Percentiles rank a stretch among this genome's conserved stretches.
Evolutionary conservation across 2,329 filamentous ascomycete genomes (phyloP).

Genomic region (Didymella keratinophila): DNA sequence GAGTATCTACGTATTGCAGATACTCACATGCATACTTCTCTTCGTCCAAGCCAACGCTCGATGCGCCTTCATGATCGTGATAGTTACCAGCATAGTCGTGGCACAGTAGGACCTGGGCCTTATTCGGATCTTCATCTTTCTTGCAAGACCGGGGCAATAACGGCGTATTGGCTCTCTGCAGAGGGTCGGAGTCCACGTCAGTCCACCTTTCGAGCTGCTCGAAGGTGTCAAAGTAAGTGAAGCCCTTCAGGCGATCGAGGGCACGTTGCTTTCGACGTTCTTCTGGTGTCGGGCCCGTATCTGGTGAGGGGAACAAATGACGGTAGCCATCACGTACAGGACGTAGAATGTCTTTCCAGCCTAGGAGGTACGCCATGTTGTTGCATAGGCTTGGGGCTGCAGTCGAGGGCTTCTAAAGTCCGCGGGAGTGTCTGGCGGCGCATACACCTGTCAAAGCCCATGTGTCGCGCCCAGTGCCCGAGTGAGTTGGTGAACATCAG

Average conservation of each 20-base stretch:
- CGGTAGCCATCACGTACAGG: constrained; percentile 52
- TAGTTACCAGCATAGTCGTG: constrained; percentile 55
- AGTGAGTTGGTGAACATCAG: background rate
- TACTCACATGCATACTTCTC: constrained; percentile 54
- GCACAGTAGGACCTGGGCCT: constrained; percentile 46
- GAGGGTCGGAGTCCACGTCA: constrained; percentile 39
- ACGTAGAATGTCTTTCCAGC: constrained; percentile 52
- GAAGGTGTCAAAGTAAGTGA: constrained; percentile 54
- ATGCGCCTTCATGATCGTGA: constrained; percentile 53
- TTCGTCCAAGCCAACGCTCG: constrained; percentile 38
- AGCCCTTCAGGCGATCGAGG: constrained; percentile 48
- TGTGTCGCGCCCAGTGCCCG: background rate
- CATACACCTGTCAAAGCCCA: background rate
- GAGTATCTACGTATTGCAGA: constrained; percentile 54
- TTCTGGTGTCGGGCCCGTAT: constrained; percentile 47
- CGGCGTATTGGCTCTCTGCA: constrained; percentile 52
- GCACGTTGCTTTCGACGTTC: constrained; percentile 40
- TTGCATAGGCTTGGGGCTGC: background rate
- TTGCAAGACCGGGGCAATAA: constrained; percentile 34
- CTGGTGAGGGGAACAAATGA: constrained; percentile 46
- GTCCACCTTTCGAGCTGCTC: constrained; percentile 50
- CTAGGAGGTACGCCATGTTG: constrained; percentile 35
- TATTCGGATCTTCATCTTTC: constrained; percentile 6
- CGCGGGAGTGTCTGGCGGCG: background rate
- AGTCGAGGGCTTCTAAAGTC: background rate